Base-by-base conservation (phyloP, 352 stramenopile genomes). In the Phytophthora nicotianae region DNA sequence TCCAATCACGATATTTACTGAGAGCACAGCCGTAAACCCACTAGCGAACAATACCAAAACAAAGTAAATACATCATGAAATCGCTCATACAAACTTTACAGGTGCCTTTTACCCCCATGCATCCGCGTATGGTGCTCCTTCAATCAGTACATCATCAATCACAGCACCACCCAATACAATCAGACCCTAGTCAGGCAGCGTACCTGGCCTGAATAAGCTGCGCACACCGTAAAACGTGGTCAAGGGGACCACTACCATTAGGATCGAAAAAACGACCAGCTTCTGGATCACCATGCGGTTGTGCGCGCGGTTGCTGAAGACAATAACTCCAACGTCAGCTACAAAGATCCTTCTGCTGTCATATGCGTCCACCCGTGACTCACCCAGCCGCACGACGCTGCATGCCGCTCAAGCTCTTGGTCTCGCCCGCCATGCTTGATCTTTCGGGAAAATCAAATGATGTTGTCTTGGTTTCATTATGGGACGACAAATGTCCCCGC, bases 1-100 rank as follows among this genome's bases (percentile, higher is more conserved):
- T 6, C 81, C 75, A 52, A 92, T 90, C 17, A 93, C 80, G 35
- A 93, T 65, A 55, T 95, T 95, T 27, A 89, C 80, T 52, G 87
- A 74, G 17, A 91, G 54, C 41, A 95, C 83, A 8, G 86, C 80
- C 3, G 74, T 74, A 51, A 89, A 84, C 3, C 81, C 83, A 81
- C 86, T 95, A 48, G 29, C 17, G 56, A 37, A 6, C 56, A 49
- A n/a, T 27, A 29, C 10, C 33, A 52, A 29, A 43, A 20, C 16
- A 40, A n/a, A 8, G 32, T 38, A 17, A 38, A 17, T 38, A 38
- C 32, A 38, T 5, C 10, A 16, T 17, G 1, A 6, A 38, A 17
- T 38, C n/a, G 10, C 37, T 4, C 6, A n/a, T n/a, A 43, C n/a
- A 46, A 46, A 26, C n/a, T n/a, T 19, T 27, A 5, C 48, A 43